Base-by-base conservation (phyloP, 345 rosid genomes). In the Orychophragmus violaceus region DNA sequence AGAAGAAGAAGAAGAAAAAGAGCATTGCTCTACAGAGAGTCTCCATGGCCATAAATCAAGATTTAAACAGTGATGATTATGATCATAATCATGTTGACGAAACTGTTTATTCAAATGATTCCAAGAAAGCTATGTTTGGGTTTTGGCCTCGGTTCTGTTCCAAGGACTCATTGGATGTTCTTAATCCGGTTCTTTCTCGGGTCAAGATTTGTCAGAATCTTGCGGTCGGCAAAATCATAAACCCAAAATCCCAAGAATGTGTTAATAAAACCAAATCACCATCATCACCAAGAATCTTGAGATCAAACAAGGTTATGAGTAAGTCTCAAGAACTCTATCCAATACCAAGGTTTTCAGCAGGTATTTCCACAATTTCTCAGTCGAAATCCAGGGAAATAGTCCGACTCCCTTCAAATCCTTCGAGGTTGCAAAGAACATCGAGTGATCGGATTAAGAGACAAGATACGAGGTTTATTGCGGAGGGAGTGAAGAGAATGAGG, bases 261-360 rank as follows among this genome's bases (percentile, higher is more conserved):
- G 36, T 57, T n/a, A 12, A 29, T 8, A 83, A 62, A 72, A 50
- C 25, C 83, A 81, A 51, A 68, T 63, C 69, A 83, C 39, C 5
- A 77, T 82, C 39, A 36, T 66, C 53, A 74, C 85, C 45, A 78
- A 84, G 73, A 92, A 83, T 56, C 81, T 74, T 42, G 87, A 77
- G 64, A 76, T 63, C 71, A 49, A 70, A 69, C 66, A 74, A 57
- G 72, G 56, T 66, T 28, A 39, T 11, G 24, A 70, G 79, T 72
- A 79, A 70, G 61, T 79, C 77, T 55, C 86, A 83, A 68, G 88
- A 81, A 73, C 59, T 68, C 27, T 53, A 68, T 16, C 66, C 61
- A 57, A 61, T 22, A 53, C 60, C 65, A 51, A 64, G 59, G 19
- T 62, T 71, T 18, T 89, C 80, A 68, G 84, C 68, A 65, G 81